Percentiles rank a stretch among this genome's conserved stretches.
These are phyloP conservation scores for Leccinum barrowsii DNA, from an alignment of 768 basidiomycete genomes.

Conservation along the genomic window DNA sequence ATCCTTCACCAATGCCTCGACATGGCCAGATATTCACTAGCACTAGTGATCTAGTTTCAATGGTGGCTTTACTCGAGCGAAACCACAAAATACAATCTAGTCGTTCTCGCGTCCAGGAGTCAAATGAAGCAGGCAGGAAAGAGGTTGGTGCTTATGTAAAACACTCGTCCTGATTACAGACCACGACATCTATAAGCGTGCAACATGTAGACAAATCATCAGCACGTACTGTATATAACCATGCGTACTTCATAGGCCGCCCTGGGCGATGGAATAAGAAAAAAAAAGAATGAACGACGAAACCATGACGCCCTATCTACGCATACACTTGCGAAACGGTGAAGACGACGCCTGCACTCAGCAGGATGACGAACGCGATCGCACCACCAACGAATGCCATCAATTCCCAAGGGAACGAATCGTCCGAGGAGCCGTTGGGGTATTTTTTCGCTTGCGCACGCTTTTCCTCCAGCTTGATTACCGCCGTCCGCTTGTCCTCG, in stretches of 20 bases:
- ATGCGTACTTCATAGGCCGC: background rate
- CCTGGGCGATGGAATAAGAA: background rate
- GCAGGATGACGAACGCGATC: slow-evolving; percentile 24
- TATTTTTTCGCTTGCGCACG: slow-evolving; percentile 32
- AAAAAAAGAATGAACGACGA: background rate
- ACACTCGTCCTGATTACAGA: background rate
- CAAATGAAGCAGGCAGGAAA: background rate
- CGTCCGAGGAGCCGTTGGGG: slow-evolving; percentile 5
- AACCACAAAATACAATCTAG: background rate
- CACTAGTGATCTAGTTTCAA: background rate
- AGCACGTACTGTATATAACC: background rate
- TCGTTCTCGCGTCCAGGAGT: background rate
- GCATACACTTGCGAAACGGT: slow-evolving; percentile 22
- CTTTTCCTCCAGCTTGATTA: slow-evolving; percentile 45
- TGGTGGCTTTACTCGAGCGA: background rate
- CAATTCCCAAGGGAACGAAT: slow-evolving; percentile 30
- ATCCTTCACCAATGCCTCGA: background rate
- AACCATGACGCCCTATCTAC: background rate
- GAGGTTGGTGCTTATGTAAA: background rate
- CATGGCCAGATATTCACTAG: background rate
- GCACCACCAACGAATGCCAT: slow-evolving; percentile 27
- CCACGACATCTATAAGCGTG: background rate
- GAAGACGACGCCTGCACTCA: slow-evolving; percentile 25
- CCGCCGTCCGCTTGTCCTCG: slow-evolving; percentile 53
- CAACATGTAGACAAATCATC: background rate